Evolutionary conservation across 371 early-diverging fungal species (phyloP).

Genomic region (Rhizomucor pusillus): DNA sequence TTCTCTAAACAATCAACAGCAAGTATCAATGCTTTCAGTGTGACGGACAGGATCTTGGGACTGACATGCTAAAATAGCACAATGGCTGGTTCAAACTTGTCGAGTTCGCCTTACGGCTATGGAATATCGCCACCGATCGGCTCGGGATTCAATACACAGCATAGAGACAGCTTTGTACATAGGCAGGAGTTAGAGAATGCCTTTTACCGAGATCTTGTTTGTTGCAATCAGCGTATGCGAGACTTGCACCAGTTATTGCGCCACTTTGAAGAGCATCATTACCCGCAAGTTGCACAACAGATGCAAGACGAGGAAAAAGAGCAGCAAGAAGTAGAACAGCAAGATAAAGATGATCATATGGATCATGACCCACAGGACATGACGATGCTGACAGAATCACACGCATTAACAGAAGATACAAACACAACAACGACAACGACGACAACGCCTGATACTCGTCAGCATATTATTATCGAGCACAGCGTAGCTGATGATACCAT

Average conservation of each 20-base stretch:
- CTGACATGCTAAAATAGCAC: no score
- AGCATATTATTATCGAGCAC: no score
- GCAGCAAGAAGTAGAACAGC: background rate
- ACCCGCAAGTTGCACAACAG: background rate
- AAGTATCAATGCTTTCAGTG: no score
- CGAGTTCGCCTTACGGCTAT: background rate
- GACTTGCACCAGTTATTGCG: slow-evolving; percentile 89
- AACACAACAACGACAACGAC: background rate
- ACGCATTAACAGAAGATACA: background rate
- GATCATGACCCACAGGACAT: no score
- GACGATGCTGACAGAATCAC: no score
- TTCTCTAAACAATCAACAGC: no score
- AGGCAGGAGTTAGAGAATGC: slow-evolving; percentile 80
- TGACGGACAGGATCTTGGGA: no score
- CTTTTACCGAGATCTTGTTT: slow-evolving; percentile 88
- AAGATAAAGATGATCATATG: background rate
- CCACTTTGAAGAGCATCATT: slow-evolving; percentile 87
- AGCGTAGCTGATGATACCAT: background rate
- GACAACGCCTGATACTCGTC: background rate
- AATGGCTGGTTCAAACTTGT: no score
- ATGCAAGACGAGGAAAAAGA: background rate
- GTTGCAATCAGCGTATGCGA: slow-evolving; percentile 82
- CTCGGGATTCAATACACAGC: slow-evolving; percentile 31
- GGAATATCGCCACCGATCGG: slow-evolving; percentile 14
- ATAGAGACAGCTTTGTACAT: slow-evolving; percentile 62